These are phyloP conservation scores for Sporothrix brunneoviolacea DNA, from an alignment of 2,329 filamentous ascomycete species.

Conservation along the genomic window DNA sequence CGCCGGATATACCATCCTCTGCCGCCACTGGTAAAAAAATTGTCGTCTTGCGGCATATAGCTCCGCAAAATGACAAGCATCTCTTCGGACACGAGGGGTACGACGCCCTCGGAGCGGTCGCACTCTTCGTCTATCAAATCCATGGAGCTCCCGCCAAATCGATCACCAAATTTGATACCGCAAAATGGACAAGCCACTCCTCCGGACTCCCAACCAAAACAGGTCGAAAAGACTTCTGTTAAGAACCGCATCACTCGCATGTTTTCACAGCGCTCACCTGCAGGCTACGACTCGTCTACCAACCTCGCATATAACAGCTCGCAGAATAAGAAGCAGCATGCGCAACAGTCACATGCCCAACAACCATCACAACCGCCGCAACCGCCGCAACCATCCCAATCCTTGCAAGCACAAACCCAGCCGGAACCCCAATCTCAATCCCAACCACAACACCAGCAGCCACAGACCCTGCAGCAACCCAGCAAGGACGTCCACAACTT, in stretches of 20 bases:
- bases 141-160: conserved; percentile 32
- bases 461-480: conserved; percentile 11
- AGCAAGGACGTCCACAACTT: conserved; percentile 24
- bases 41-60: too few relatives aligned
- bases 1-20: background rate
- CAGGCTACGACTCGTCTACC: conserved; percentile 13
- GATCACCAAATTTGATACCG: conserved; percentile 34
- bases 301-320: conserved; percentile 23
- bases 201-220: conserved; percentile 30
- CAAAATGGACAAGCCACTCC: conserved; percentile 29
- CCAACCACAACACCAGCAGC: background rate
- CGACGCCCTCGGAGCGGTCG: conserved; percentile 38
- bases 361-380: conserved; percentile 1
- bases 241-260: conserved; percentile 60
- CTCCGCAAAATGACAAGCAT: conserved; percentile 25
- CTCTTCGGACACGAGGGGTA: conserved; percentile 26
- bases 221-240: conserved; percentile 51
- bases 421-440: background rate
- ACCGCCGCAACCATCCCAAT: background rate
- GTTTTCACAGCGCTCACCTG: conserved; percentile 43
- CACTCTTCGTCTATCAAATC: conserved; percentile 46
- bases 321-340: background rate
- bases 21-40: too few relatives aligned
- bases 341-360: conserved; percentile 1
- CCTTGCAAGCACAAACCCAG: background rate